Base-by-base conservation (phyloP, 495 filamentous ascomycete species). In the Podospora appendiculata region DNA sequence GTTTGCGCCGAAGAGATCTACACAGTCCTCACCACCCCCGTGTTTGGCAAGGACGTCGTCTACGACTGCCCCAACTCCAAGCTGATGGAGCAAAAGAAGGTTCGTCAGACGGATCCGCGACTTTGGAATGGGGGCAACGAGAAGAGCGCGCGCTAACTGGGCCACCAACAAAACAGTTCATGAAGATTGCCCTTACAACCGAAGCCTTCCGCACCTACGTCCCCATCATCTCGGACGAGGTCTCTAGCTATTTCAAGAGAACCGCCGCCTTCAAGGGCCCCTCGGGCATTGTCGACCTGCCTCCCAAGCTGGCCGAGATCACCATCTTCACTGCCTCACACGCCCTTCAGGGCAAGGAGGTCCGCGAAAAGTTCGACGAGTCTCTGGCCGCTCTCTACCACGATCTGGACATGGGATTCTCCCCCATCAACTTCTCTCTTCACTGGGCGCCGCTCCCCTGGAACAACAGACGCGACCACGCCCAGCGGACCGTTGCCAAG, bases 21-120 rank as follows among this genome's bases (percentile, higher is more conserved):
- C 67, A 79, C 80, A 32, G 82, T 85, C 42, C 75, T 94, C 43
- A 94, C 89, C 6, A 91, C 86, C 6, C 89, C 89, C 3, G 87
- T 94, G 34, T 94, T 94, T 59, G 89, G 89, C 52, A 82, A 82
- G 41, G 88, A 89, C 68, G 88, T 94, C 17, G 86, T 92, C 14
- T 94, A 91, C 63, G 89, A 94, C 67, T 90, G 87, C 64, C 88
- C 89, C 32, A 92, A 92, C 61, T 73, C 86, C 45, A 90, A 91
- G 66, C 64, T 67, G 41, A 69, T 69, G 66, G 68, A 71, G 56
- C 68, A 71, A 55, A 71, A 71, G 65, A 71, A 70, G 65, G 67
- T 69, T 48, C 32, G 57, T 54, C 25, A 25, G 25, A 25, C 2
- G 25, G 5, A 34, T 13, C 35, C 32, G 34, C 13, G 7, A 17